phyloP scores from a whole-genome alignment of 192 early-diverging fungal species.

The Coemansia sp. region DNA sequence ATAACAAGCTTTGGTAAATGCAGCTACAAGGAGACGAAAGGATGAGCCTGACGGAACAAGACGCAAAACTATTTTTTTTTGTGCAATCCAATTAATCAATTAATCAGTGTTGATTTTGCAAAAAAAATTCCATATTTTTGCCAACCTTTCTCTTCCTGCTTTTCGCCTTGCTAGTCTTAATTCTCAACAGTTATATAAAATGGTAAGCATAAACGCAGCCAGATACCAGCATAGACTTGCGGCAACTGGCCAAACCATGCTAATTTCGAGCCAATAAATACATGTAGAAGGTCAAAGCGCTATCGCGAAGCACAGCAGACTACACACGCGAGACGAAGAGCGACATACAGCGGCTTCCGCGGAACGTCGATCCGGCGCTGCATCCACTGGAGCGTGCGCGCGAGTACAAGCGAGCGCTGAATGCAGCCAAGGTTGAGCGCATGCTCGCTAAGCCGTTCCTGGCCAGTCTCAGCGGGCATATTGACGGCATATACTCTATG shows the following conservation, averaged over 20 bases:
- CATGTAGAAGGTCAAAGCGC: constrained; percentile 90
- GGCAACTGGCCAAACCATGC: too few species aligned
- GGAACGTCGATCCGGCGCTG: constrained; percentile 85
- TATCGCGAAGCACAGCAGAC: constrained; percentile 78
- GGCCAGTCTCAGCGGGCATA: constrained; percentile 83
- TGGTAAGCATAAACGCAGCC: constrained; percentile 1
- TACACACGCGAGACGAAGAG: constrained; percentile 77
- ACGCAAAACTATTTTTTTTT: neutral
- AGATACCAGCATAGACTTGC: neutral
- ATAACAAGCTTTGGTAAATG: constrained; percentile 3
- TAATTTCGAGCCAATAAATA: too few species aligned
- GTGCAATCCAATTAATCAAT: neutral
- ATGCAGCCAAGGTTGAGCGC: constrained; percentile 89
- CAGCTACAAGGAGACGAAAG: neutral
- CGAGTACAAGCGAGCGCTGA: constrained; percentile 95
- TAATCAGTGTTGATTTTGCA: neutral
- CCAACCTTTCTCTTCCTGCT: too few species aligned
- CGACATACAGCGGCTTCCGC: constrained; percentile 83
- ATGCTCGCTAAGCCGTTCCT: constrained; percentile 98
- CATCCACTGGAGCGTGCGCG: constrained; percentile 95
- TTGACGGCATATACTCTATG: constrained; percentile 95
- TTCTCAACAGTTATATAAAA: neutral
- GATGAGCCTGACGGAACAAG: neutral
- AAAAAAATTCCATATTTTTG: neutral
- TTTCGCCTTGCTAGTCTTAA: constrained; percentile 4